Percentiles rank a stretch among this genome's conserved stretches.
phyloP scores from a whole-genome alignment of 2,329 filamentous ascomycete species.

The Hypomyces perniciosus region DNA sequence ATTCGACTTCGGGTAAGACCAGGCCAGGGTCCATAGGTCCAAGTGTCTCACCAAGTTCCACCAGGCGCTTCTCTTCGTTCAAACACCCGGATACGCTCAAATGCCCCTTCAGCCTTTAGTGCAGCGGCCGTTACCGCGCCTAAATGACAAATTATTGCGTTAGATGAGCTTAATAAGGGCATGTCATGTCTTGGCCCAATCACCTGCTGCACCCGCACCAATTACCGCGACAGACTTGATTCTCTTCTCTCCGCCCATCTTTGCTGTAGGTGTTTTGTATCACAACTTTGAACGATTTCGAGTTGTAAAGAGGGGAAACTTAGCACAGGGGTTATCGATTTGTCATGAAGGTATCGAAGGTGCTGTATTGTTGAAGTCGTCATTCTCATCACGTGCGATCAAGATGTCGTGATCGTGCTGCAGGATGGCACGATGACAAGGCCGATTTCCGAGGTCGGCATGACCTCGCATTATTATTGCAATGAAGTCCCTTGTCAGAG shows the following conservation, averaged over 20 bases:
- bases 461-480: too few relatives aligned
- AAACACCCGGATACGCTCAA: slow-evolving; percentile 36
- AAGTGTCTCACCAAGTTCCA: slow-evolving; percentile 36
- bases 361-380: too few relatives aligned
- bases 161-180: neutral
- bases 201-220: slow-evolving; percentile 13
- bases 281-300: too few relatives aligned
- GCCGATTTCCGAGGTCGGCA: too few relatives aligned
- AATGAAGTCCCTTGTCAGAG: too few relatives aligned
- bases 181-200: neutral
- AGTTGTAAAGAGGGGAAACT: too few relatives aligned
- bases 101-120: slow-evolving; percentile 39
- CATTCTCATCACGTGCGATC: too few relatives aligned
- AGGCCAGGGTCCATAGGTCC: neutral
- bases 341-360: too few relatives aligned
- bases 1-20: neutral
- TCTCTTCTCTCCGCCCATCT: slow-evolving; percentile 10
- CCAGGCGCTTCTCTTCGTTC: slow-evolving; percentile 37
- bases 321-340: too few relatives aligned
- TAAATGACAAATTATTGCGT: slow-evolving; percentile 17
- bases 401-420: too few relatives aligned
- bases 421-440: too few relatives aligned
- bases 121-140: slow-evolving; percentile 44
- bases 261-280: neutral
- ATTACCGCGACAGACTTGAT: slow-evolving; percentile 12